These are phyloP conservation scores for Lindgomyces ingoldianus DNA, from an alignment of 495 filamentous ascomycete species.

Conservation along the genomic window DNA sequence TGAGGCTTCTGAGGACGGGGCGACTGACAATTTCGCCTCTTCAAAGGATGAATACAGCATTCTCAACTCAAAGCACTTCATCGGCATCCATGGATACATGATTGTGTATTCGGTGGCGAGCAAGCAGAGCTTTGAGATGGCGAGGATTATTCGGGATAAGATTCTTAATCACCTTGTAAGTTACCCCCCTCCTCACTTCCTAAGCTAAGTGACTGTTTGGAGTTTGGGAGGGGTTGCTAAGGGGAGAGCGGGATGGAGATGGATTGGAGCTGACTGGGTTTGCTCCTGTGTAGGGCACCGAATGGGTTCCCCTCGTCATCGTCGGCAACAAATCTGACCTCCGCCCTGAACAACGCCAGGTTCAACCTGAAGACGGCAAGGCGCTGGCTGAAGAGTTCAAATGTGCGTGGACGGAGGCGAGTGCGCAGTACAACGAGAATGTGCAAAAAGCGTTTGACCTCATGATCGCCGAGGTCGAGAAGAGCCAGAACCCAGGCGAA, in stretches of 20 bases:
- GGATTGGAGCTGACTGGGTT: background rate
- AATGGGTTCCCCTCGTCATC: slow-evolving; percentile 87
- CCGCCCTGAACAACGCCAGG: slow-evolving; percentile 88
- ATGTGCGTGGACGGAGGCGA: slow-evolving; percentile 93
- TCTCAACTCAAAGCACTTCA: slow-evolving; percentile 97
- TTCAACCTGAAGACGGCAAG: slow-evolving; percentile 78
- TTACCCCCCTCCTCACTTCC: slow-evolving; percentile 1
- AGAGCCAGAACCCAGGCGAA: slow-evolving; percentile 85
- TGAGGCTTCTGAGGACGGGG: slow-evolving; percentile 16
- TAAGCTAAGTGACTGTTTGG: background rate
- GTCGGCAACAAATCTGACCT: slow-evolving; percentile 98
- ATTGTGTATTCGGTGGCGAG: slow-evolving; percentile 94
- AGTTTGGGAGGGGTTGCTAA: no score
- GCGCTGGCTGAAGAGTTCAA: slow-evolving; percentile 80
- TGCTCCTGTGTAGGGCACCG: slow-evolving; percentile 66
- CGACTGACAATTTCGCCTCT: slow-evolving; percentile 25
- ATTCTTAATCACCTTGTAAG: slow-evolving; percentile 92
- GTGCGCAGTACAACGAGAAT: slow-evolving; percentile 90
- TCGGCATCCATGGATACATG: slow-evolving; percentile 99
- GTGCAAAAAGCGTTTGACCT: slow-evolving; percentile 90
- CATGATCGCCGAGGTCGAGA: slow-evolving; percentile 93
- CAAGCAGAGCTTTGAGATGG: slow-evolving; percentile 94
- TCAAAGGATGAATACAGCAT: slow-evolving; percentile 95
- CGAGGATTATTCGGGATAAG: slow-evolving; percentile 91
- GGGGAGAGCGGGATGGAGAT: no score